Evolutionary conservation across 805 yeast species (phyloP), one percentile per base, ranked within the genome.

Genomic region (Yarrowia porcina): DNA sequence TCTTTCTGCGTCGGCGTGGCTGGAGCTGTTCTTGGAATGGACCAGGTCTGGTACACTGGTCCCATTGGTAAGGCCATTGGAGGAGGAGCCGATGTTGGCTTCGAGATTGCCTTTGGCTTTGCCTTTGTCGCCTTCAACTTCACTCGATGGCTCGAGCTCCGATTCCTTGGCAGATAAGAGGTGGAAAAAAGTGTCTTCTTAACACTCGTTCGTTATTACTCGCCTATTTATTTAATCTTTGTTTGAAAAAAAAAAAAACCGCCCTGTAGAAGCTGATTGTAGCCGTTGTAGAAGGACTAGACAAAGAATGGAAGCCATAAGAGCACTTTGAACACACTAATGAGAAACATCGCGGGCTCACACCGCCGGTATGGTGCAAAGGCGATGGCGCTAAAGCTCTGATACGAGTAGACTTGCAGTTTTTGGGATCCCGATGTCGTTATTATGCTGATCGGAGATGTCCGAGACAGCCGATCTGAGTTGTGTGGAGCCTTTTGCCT

Each of bases 1-100:
- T 97, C 89, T 2, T 85, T 91, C 79, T 81, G 89, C 74, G 83
- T 87, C 67, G 97, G 96, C 73, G 87, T 81, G 50, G 92, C 87
- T 32, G 97, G 97, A 74, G 89, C 86, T 38, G 96, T 85, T 11
- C 64, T 89, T 52, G 97, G 97, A 68, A 90, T 92, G 96, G 79
- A 80, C 71, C 96, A 90, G 77, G 82, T 82, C 4, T 92, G 96
- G 90, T 92, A 86, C 79, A 73, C 73, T 17, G 97, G 97, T 69
- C 87, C 82, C 47, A 70, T 89, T 68, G 91, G 84, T 41, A 72
- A 70, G 36, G 66, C 75, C 66, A 85, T 89, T 70, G 94, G 93
- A 67, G 72, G 67, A 44, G 96, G 96, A 69, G 97, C 93, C 65
- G 97, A 90, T 73, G 81, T 91, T 71, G 97, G 96, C 35, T 89